Conservation (phyloP, 345 rosid genomes). For the Lepidium didymum region DNA sequence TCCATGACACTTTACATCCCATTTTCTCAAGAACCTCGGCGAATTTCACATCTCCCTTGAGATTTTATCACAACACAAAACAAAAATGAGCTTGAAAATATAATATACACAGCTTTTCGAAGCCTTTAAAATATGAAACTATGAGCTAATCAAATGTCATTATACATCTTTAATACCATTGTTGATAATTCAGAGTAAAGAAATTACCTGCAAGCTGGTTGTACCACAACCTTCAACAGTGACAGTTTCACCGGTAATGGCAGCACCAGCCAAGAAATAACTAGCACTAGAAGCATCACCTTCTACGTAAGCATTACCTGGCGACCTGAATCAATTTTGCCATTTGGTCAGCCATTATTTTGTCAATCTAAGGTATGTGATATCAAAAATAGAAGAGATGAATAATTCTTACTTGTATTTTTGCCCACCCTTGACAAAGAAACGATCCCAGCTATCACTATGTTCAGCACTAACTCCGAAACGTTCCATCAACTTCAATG, state of each 20-base stretch:
- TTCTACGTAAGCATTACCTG: constrained; percentile 87
- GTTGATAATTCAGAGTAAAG: not conserved
- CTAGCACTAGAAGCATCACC: constrained; percentile 99
- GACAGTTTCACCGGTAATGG: constrained; percentile 88
- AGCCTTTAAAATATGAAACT: not conserved
- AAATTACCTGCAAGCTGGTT: constrained; percentile 77
- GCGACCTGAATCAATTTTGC: constrained; percentile 49
- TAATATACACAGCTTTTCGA: not conserved
- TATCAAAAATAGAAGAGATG: not conserved
- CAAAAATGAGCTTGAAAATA: not conserved
- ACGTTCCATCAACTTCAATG: constrained; percentile 89
- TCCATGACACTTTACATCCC: constrained; percentile 95
- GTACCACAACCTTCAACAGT: constrained; percentile 97
- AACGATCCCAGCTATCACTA: constrained; percentile 78
- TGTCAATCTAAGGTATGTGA: not conserved
- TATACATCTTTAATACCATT: not conserved
- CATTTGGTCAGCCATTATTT: constrained; percentile 3
- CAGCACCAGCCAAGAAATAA: constrained; percentile 96
- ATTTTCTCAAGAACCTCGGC: constrained; percentile 93
- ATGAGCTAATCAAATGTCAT: not conserved
- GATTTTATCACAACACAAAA: constrained; percentile 4
- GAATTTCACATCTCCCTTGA: constrained; percentile 84
- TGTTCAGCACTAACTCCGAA: constrained; percentile 73
- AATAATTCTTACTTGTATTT: constrained; percentile 64
- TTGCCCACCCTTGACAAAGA: constrained; percentile 75